A percentile compares a stretch with the other conserved stretches of the same genome.
Evolutionary conservation across 176 grass and related monocot genomes (phyloP).

Genomic region (Chrysopogon serrulatus): DNA sequence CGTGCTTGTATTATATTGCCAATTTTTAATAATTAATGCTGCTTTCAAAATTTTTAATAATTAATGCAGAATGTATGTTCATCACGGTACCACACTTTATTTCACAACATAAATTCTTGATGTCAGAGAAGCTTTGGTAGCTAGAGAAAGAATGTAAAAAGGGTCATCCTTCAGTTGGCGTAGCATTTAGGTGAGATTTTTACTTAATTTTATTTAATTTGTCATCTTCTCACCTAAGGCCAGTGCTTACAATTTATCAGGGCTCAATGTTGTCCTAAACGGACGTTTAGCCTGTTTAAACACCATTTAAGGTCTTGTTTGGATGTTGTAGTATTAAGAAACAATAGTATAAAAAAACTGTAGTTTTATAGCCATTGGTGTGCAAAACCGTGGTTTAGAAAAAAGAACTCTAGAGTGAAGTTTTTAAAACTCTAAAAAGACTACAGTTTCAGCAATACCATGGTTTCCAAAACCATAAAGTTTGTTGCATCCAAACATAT

Average conservation of each 20-base stretch:
- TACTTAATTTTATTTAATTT: neutral
- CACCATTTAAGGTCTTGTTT: too few species aligned
- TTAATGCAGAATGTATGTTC: neutral
- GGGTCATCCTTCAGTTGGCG: neutral
- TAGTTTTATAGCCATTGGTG: too few species aligned
- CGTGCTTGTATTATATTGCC: neutral
- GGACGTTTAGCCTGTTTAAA: neutral
- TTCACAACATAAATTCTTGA: neutral
- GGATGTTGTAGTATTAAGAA: too few species aligned
- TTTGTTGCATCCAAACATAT: too few species aligned
- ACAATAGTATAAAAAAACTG: too few species aligned
- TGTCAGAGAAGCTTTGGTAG: neutral
- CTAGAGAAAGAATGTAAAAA: neutral
- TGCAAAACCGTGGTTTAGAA: too few species aligned
- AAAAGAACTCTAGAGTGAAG: too few species aligned
- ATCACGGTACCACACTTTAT: neutral
- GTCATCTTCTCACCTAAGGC: neutral
- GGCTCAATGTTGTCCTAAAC: neutral
- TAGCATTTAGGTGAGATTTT: neutral
- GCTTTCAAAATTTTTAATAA: neutral
- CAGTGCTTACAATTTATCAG: constrained; percentile 7
- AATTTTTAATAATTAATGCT: neutral
- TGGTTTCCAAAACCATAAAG: too few species aligned
- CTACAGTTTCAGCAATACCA: too few species aligned
- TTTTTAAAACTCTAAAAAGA: too few species aligned